Evolutionary conservation across 139 green algal species (phyloP).

Genomic region (Spirogloea muscicola): DNA sequence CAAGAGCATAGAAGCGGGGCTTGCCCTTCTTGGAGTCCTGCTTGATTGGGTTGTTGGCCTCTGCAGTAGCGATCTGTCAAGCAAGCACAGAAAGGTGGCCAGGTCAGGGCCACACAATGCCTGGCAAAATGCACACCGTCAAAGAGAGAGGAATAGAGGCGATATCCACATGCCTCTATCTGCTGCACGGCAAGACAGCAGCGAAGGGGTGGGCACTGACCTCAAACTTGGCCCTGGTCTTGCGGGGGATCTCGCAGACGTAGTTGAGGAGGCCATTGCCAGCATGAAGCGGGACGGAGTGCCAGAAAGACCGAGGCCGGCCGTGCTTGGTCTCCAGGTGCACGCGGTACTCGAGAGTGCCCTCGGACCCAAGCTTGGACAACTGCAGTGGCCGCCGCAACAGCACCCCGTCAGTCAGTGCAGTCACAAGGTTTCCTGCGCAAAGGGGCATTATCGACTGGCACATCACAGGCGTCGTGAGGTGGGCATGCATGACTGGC

Average conservation of each 20-base stretch:
- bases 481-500: no score
- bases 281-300: constrained; percentile 20
- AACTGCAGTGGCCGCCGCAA: no score
- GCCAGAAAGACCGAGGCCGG: constrained; percentile 1
- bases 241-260: constrained; percentile 61
- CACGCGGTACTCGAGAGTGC: constrained; percentile 20
- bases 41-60: constrained; percentile 93
- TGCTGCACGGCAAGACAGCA: no score
- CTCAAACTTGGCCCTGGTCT: constrained; percentile 97
- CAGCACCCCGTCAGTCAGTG: no score
- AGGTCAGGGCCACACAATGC: background rate
- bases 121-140: background rate
- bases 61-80: constrained; percentile 70
- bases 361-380: constrained; percentile 2
- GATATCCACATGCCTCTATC: background rate
- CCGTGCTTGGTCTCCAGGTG: background rate
- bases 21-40: constrained; percentile 99
- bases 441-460: no score
- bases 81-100: background rate
- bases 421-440: no score
- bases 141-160: background rate
- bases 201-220: no score
- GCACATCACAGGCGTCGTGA: no score
- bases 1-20: constrained; percentile 94
- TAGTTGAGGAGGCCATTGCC: constrained; percentile 15